A percentile compares a stretch with the other conserved stretches of the same genome.
Evolutionary conservation across 2,329 filamentous ascomycete genomes (phyloP).

Genomic region (Hysterium pulicare): DNA sequence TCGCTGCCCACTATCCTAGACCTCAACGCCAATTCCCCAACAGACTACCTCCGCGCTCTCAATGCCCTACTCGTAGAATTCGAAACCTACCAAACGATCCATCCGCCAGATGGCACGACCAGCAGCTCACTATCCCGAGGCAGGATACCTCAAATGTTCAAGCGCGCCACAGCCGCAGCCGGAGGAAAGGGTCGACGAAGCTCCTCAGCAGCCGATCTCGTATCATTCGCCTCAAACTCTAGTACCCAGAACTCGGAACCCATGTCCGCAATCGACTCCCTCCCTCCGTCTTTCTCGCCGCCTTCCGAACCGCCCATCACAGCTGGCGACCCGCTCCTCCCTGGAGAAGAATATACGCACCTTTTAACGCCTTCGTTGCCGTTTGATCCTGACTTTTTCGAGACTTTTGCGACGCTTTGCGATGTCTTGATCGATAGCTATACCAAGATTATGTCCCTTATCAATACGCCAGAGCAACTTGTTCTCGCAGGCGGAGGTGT

Average conservation of each 20-base stretch:
- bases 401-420: conserved; percentile 92
- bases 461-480: conserved; percentile 72
- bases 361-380: conserved; percentile 88
- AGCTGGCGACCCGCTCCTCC: conserved; percentile 29
- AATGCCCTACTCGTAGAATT: conserved; percentile 87
- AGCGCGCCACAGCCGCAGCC: conserved; percentile 40
- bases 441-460: conserved; percentile 68
- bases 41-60: conserved; percentile 83
- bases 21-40: conserved; percentile 71
- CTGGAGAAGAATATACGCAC: conserved; percentile 83
- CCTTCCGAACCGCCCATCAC: conserved; percentile 31
- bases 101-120: conserved; percentile 70
- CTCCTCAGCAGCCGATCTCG: conserved; percentile 57
- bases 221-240: conserved; percentile 48
- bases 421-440: conserved; percentile 95
- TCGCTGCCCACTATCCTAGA: conserved; percentile 88
- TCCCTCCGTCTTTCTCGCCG: conserved; percentile 22
- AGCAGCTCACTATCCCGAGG: conserved; percentile 70
- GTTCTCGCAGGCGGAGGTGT: conserved; percentile 22
- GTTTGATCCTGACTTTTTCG: conserved; percentile 95
- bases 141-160: conserved; percentile 60
- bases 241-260: too few relatives aligned
- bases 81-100: conserved; percentile 85
- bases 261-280: conserved; percentile 20
- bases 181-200: conserved; percentile 48